Evolutionary conservation across 2,329 filamentous ascomycete species (phyloP), one percentile per base, ranked within the genome.

Genomic region (Colletotrichum theobromicola): DNA sequence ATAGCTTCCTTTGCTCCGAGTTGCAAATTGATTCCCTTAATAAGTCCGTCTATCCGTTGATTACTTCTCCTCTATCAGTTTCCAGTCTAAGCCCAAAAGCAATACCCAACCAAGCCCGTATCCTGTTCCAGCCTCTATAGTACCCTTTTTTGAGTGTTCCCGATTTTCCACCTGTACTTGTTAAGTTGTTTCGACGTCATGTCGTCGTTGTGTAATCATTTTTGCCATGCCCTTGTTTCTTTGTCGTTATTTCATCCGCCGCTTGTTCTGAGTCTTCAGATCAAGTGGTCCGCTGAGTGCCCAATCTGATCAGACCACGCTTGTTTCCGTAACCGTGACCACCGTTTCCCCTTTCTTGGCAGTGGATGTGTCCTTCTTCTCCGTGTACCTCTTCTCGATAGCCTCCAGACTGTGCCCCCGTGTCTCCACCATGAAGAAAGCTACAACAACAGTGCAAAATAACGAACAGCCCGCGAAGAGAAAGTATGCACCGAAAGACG

Each of bases 401-500:
- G 82, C 84, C 37, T 87, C 85, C 1, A 88, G 79, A 21, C 81
- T 84, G 12, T 82, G 80, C 0, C 86, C 85, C 10, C 82, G 80
- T 0, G 86, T 88, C 79, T 88, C 87, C 0, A 79, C 79, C 86
- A 88, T 87, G 68, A 81, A 83, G 2, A 86, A 26, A 15, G 80
- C 78, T 10, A 84, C 82, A 32, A 84, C 78, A 21, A 83, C 57
- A 0, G 85, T 84, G 13, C 82, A 84, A 1, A 84, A 73, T 2
- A 86, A 74, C 5, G 84, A 83, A 42, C 82, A 85, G 5, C 79
- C 81, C 1, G 83, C 86, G 67, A 88, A 88, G 53, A 88, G 80
- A 72, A 86, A 87, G 72, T 88, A 88, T 0, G 85, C 84, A 1
- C 83, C 86, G 65, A 82, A 87, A 1, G 81, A 80, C 0, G 85